These are phyloP conservation scores for Kingdonia uniflora DNA, from an alignment of 164 flowering plant species.

Conservation along the genomic window DNA sequence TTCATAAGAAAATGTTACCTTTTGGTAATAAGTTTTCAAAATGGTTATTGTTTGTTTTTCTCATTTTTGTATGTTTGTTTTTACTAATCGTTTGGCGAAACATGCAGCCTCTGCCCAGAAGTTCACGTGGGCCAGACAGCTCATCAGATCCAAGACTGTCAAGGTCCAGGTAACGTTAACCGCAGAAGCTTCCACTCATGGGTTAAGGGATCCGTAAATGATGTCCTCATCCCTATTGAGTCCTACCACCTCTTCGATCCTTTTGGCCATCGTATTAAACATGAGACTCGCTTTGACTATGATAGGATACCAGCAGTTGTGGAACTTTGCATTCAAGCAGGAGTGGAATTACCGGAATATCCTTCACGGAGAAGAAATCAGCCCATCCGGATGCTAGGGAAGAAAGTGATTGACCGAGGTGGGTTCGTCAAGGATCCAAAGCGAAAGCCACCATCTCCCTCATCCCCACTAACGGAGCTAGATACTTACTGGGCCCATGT, in stretches of 20 bases:
- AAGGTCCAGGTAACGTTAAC: slow-evolving; percentile 30
- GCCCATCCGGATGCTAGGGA: slow-evolving; percentile 76
- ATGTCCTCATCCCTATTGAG: slow-evolving; percentile 69
- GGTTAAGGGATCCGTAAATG: slow-evolving; percentile 81
- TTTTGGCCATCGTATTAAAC: slow-evolving; percentile 75
- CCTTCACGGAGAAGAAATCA: slow-evolving; percentile 74
- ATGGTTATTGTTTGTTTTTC: no score
- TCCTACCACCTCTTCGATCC: slow-evolving; percentile 94
- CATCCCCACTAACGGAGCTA: slow-evolving; percentile 32
- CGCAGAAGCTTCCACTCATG: slow-evolving; percentile 65
- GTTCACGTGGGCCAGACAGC: slow-evolving; percentile 66
- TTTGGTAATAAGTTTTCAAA: no score
- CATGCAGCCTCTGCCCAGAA: slow-evolving; percentile 67
- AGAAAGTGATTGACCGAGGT: slow-evolving; percentile 72
- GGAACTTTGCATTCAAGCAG: slow-evolving; percentile 96
- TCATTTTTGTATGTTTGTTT: no score
- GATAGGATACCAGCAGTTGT: slow-evolving; percentile 92
- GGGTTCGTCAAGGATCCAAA: slow-evolving; percentile 56
- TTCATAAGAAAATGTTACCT: no score
- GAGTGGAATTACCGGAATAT: slow-evolving; percentile 74
- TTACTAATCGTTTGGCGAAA: no score
- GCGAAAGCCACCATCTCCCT: slow-evolving; percentile 9
- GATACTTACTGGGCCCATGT: slow-evolving; percentile 44
- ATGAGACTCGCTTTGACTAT: slow-evolving; percentile 70
- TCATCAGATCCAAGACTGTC: slow-evolving; percentile 63